Conservation (phyloP, 345 rosid genomes). For the Dovyalis caffra region DNA sequence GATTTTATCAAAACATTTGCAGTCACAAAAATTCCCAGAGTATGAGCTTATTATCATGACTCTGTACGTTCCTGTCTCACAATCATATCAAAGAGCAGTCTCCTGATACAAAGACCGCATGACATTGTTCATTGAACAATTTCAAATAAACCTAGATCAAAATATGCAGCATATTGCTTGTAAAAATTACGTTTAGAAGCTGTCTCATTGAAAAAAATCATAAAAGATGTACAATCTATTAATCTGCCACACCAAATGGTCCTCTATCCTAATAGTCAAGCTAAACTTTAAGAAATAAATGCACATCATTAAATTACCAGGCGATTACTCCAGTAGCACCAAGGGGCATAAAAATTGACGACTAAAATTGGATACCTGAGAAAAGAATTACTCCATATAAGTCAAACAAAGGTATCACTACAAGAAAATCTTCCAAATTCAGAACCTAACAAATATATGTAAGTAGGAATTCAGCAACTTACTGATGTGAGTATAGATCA, state of each 20-base stretch:
- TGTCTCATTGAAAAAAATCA: background rate
- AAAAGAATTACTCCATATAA: slow-evolving; percentile 24
- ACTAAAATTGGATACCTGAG: slow-evolving; percentile 80
- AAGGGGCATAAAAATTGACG: slow-evolving; percentile 94
- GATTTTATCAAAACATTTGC: background rate
- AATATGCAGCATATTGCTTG: background rate
- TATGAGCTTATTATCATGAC: background rate
- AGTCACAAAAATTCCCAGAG: background rate
- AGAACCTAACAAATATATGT: slow-evolving; percentile 9
- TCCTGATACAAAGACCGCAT: background rate
- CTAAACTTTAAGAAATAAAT: slow-evolving; percentile 4
- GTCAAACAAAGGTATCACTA: slow-evolving; percentile 7
- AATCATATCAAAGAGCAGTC: background rate
- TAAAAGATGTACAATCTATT: background rate
- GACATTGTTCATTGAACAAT: background rate
- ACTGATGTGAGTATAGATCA: slow-evolving; percentile 72
- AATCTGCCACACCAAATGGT: background rate
- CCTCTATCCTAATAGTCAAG: background rate
- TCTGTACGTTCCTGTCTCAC: background rate
- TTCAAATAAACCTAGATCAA: background rate
- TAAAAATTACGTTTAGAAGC: background rate
- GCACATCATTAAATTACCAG: slow-evolving; percentile 52
- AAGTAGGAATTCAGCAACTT: slow-evolving; percentile 37
- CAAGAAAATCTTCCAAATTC: background rate
- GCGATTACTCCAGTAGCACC: slow-evolving; percentile 97